phyloP scores from a whole-genome alignment of 2,329 filamentous ascomycete genomes.

The Pseudovirgaria hyperparasitica region DNA sequence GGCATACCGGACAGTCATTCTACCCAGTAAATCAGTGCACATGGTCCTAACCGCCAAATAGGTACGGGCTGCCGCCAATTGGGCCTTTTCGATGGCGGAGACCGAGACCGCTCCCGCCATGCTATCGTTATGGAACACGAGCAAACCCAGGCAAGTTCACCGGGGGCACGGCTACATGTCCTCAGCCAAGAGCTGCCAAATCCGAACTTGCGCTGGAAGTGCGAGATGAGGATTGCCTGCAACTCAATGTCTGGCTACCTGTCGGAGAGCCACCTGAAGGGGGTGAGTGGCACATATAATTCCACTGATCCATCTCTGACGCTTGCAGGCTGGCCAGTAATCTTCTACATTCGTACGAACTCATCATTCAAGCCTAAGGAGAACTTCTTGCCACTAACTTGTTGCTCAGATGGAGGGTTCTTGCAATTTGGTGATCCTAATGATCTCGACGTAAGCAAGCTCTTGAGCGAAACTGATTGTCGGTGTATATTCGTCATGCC shows the following conservation, averaged over 20 bases:
- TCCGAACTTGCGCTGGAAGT: slow-evolving; percentile 7
- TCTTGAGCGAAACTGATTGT: slow-evolving; percentile 36
- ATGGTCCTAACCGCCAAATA: too few relatives aligned
- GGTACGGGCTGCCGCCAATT: slow-evolving; percentile 40
- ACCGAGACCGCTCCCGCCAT: slow-evolving; percentile 33
- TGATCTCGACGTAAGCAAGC: slow-evolving; percentile 27
- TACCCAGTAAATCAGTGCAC: too few relatives aligned
- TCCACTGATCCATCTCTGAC: slow-evolving; percentile 1
- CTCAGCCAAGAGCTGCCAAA: too few relatives aligned
- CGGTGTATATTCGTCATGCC: slow-evolving; percentile 40
- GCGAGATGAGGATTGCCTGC: slow-evolving; percentile 42
- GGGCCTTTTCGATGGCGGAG: slow-evolving; percentile 36
- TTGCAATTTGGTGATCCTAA: slow-evolving; percentile 44
- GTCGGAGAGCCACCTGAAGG: slow-evolving; percentile 28
- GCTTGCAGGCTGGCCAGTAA: slow-evolving; percentile 40
- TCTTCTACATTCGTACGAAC: slow-evolving; percentile 43
- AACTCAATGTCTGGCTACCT: slow-evolving; percentile 44
- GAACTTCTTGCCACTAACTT: slow-evolving; percentile 1
- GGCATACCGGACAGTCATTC: too few relatives aligned
- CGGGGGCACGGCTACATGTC: slow-evolving; percentile 32
- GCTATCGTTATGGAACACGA: slow-evolving; percentile 39
- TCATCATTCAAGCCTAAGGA: slow-evolving; percentile 1
- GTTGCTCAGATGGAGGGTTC: slow-evolving; percentile 40
- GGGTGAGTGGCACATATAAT: slow-evolving; percentile 10
- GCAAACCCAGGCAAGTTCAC: slow-evolving; percentile 34